Evolutionary conservation across 306 rosid genomes (phyloP).

Genomic region (Abrus precatorius): DNA sequence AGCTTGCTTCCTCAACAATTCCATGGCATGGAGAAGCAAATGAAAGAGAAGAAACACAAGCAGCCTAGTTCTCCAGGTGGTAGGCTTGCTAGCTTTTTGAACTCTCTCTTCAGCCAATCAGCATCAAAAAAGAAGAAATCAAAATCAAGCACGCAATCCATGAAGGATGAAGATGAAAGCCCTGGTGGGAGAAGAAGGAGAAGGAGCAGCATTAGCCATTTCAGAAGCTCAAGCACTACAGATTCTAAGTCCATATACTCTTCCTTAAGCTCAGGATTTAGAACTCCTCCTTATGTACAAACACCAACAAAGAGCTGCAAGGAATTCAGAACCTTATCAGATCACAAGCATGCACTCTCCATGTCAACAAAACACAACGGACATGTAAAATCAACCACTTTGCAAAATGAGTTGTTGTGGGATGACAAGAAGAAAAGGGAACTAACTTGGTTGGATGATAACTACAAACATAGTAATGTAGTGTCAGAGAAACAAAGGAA

Average conservation of each 20-base stretch:
- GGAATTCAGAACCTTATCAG: conserved; percentile 70
- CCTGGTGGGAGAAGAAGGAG: conserved; percentile 78
- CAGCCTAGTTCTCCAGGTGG: conserved; percentile 99
- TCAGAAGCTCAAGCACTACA: conserved; percentile 69
- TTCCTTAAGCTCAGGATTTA: conserved; percentile 76
- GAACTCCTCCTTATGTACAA: conserved; percentile 81
- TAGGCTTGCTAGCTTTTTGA: conserved; percentile 88
- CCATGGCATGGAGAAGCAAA: conserved; percentile 63
- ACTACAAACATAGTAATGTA: conserved; percentile 46
- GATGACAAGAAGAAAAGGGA: conserved; percentile 66
- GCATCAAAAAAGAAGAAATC: conserved; percentile 89
- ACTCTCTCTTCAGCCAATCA: conserved; percentile 93
- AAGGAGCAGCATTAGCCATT: conserved; percentile 94
- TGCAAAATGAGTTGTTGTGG: conserved; percentile 54
- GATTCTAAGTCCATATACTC: conserved; percentile 75
- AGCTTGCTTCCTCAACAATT: conserved; percentile 68
- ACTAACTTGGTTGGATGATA: conserved; percentile 53
- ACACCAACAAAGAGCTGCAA: conserved; percentile 79
- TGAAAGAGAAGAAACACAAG: conserved; percentile 80
- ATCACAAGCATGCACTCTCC: conserved; percentile 60
- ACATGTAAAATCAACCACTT: conserved; percentile 48
- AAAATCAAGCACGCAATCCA: conserved; percentile 71
- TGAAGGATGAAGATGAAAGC: conserved; percentile 81
- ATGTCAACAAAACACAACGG: conserved; percentile 55
- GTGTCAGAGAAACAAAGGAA: conserved; percentile 63